Evolutionary conservation across 768 basidiomycete genomes (phyloP), one percentile per base, ranked within the genome.

Genomic region (Tylopilus sp.): DNA sequence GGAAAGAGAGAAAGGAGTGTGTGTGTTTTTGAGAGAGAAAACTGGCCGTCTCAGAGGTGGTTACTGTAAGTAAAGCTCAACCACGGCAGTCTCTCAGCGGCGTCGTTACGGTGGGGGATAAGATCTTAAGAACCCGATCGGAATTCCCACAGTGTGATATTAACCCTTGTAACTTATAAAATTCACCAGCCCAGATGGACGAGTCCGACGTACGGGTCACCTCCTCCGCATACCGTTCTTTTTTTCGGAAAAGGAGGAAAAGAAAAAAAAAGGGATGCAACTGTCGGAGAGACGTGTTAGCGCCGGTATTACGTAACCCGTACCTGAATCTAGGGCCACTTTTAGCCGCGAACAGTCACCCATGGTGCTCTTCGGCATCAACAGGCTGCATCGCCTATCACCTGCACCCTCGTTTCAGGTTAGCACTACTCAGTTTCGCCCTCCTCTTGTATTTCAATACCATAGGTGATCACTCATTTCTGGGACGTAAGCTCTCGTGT

Each of bases 1-100:
- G 2, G 47, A 61, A 56, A 61, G 53, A 61, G 50, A 59, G 25
- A 64, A 73, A 72, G 65, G 70, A 72, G 62, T 50, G 68, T 67
- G 68, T 67, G 67, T 59, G 60, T 44, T 56, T 26, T 61, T 62
- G 3, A 40, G 57, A 44, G 57, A 47, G 56, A 23, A 28, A 8
- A 10, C 11, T 8, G 28, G 25, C 47, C 46, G 52, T 58, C 44
- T 45, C 57, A 54, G 60, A 53, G 40, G 55, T 53, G 55, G 40
- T 40, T 48, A n/a, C n/a, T n/a, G n/a, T n/a, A n/a, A n/a, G n/a
- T n/a, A 53, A 51, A 55, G 60, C 60, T 47, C 50, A 50, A 59
- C 51, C 50, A 31, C 9, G 57, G 36, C 8, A 36, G 7, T n/a
- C 28, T 28, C 28, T 9, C 8, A 36, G 36, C 6, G 36, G 18